Conservation (phyloP, 169 alveolate genomes). For the Cyclospora cayetanensis region DNA sequence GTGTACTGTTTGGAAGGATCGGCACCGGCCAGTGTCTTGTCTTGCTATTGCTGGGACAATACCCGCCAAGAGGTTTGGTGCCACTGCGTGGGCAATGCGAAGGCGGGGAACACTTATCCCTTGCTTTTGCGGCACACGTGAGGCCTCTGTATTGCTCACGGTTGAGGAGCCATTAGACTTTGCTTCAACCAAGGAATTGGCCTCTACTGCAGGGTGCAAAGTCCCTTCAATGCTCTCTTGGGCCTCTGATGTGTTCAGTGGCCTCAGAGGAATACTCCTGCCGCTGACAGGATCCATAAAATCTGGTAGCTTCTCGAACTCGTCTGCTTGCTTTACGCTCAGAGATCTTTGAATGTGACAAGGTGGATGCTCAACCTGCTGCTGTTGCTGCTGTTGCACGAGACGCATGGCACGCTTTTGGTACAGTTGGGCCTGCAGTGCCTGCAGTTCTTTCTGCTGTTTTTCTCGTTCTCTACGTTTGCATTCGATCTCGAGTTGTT, state of each 20-base stretch:
- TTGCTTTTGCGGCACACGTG: too few species aligned
- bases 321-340: not conserved
- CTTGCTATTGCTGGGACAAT: not conserved
- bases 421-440: conserved; percentile 21
- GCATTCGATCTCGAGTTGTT: conserved; percentile 3
- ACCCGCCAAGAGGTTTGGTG: conserved; percentile 26
- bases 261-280: not conserved
- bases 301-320: not conserved
- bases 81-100: not conserved
- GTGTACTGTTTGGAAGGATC: not conserved
- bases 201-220: not conserved
- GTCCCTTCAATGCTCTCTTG: not conserved
- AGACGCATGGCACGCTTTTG: not conserved
- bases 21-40: not conserved
- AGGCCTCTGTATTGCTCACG: too few species aligned
- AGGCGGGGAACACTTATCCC: not conserved
- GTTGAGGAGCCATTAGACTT: not conserved
- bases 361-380: not conserved
- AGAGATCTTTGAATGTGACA: not conserved
- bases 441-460: conserved; percentile 30
- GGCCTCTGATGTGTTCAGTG: not conserved
- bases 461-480: conserved; percentile 11
- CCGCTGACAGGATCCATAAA: not conserved
- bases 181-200: not conserved
- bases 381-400: conserved; percentile 36